A percentile compares a stretch with the other conserved stretches of the same genome.
These are phyloP conservation scores for Cladosporium sp. DNA, from an alignment of 2,329 filamentous ascomycete species.

Conservation along the genomic window DNA sequence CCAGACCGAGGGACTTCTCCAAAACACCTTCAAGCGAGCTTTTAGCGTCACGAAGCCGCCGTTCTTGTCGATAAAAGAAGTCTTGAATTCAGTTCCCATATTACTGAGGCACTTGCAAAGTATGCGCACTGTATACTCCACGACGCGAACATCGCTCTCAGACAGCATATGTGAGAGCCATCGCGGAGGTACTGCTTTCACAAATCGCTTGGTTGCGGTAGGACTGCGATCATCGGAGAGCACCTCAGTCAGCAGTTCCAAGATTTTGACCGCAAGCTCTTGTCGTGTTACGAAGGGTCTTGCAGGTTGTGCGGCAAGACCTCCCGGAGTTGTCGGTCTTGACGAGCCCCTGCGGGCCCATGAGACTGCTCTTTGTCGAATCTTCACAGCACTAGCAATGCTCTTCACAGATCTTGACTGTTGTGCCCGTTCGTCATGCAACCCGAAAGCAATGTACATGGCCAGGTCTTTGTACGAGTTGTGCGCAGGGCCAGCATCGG, in stretches of 20 bases:
- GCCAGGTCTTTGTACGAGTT: conserved; percentile 85
- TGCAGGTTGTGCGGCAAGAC: conserved; percentile 11
- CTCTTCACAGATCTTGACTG: conserved; percentile 26
- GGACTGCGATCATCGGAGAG: conserved; percentile 29
- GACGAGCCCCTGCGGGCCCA: conserved; percentile 31
- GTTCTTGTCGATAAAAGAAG: conserved; percentile 82
- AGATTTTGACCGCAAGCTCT: conserved; percentile 33
- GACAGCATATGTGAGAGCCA: conserved; percentile 75
- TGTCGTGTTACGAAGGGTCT: conserved; percentile 26
- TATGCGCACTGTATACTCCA: conserved; percentile 78
- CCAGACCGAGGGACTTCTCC: conserved; percentile 84
- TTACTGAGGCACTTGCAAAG: conserved; percentile 79
- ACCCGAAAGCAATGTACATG: conserved; percentile 88
- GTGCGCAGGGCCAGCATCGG: conserved; percentile 77
- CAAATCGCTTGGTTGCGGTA: conserved; percentile 64
- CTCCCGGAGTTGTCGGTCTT: conserved; percentile 31
- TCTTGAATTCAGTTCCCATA: conserved; percentile 77
- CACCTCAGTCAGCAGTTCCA: conserved; percentile 31
- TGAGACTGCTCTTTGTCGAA: conserved; percentile 30
- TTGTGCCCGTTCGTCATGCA: conserved; percentile 62
- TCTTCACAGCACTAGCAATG: conserved; percentile 31
- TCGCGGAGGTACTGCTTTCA: conserved; percentile 92
- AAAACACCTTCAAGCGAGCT: conserved; percentile 79
- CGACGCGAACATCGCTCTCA: conserved; percentile 79
- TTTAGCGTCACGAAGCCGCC: conserved; percentile 87